phyloP scores from a whole-genome alignment of 2,329 filamentous ascomycete genomes.

The Penicillium corylophilum region DNA sequence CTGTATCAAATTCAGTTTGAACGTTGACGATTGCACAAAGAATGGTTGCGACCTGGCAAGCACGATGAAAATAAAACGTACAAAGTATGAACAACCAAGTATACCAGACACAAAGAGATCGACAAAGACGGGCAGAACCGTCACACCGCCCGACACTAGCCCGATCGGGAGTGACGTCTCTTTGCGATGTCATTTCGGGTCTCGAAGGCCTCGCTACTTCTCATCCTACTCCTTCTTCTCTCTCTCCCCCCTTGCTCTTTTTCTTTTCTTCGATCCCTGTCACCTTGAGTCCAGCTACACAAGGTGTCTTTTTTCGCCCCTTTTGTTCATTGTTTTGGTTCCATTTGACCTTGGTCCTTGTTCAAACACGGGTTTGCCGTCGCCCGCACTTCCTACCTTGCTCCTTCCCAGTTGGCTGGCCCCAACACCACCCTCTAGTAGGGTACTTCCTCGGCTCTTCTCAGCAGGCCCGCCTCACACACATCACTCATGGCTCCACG shows the following conservation, averaged over 20 bases:
- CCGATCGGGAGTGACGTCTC: conserved; percentile 25
- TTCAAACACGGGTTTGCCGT: conserved; percentile 19
- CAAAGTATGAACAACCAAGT: background rate
- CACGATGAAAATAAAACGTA: background rate
- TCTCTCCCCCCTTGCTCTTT: conserved; percentile 15
- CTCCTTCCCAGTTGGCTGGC: conserved; percentile 10
- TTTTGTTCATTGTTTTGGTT: conserved; percentile 8
- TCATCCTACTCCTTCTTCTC: conserved; percentile 17
- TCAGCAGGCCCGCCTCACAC: background rate
- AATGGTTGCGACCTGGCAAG: no score
- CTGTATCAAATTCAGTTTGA: background rate
- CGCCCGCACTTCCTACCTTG: conserved; percentile 18
- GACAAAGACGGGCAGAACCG: conserved; percentile 20
- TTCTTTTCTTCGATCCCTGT: conserved; percentile 10
- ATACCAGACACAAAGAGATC: conserved; percentile 7
- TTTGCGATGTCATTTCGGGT: conserved; percentile 25
- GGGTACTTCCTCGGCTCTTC: background rate
- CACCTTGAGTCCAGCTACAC: conserved; percentile 1
- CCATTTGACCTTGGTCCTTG: conserved; percentile 18
- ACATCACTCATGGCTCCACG: conserved; percentile 41
- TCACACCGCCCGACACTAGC: conserved; percentile 23
- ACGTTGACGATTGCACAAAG: background rate
- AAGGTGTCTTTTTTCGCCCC: background rate
- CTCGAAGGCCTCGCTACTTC: conserved; percentile 19
- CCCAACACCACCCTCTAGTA: conserved; percentile 4